A percentile compares a stretch with the other conserved stretches of the same genome.
Evolutionary conservation across 2,329 filamentous ascomycete genomes (phyloP).

Genomic region (Ceratocystis alfenasii): DNA sequence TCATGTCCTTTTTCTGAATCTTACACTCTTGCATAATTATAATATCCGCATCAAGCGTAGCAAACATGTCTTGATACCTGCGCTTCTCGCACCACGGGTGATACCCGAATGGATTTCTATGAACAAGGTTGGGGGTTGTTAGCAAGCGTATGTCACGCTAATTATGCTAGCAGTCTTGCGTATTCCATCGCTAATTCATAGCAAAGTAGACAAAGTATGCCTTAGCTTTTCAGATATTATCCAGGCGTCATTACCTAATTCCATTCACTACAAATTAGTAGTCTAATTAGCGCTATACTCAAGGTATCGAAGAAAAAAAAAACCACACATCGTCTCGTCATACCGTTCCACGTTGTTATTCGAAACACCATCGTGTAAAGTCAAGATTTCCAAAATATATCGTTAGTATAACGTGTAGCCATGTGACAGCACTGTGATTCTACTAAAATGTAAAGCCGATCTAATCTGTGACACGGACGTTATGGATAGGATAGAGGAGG

Average conservation of each 20-base stretch:
- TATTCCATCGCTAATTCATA: neutral
- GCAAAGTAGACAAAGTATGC: neutral
- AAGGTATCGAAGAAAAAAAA: neutral
- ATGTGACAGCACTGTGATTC: no score
- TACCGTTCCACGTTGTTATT: slow-evolving; percentile 81
- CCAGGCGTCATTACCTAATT: slow-evolving; percentile 48
- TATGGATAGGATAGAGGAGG: no score
- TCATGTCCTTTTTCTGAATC: slow-evolving; percentile 83
- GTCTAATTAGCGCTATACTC: neutral
- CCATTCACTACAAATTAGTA: slow-evolving; percentile 51
- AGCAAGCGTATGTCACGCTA: neutral
- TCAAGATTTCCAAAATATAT: no score
- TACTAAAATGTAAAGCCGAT: no score
- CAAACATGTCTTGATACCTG: slow-evolving; percentile 76
- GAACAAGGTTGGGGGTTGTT: neutral
- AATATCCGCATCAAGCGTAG: slow-evolving; percentile 82
- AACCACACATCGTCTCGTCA: slow-evolving; percentile 25
- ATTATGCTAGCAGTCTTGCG: neutral
- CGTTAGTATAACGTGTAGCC: no score
- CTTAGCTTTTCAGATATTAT: neutral
- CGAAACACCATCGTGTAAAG: slow-evolving; percentile 51
- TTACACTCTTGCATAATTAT: slow-evolving; percentile 93
- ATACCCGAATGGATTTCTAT: slow-evolving; percentile 70
- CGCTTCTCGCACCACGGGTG: slow-evolving; percentile 66
- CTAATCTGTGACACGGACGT: no score